Percentiles rank a stretch among this genome's conserved stretches.
Evolutionary conservation across 768 basidiomycete species (phyloP).

Genomic region (Suillus subalutaceus): DNA sequence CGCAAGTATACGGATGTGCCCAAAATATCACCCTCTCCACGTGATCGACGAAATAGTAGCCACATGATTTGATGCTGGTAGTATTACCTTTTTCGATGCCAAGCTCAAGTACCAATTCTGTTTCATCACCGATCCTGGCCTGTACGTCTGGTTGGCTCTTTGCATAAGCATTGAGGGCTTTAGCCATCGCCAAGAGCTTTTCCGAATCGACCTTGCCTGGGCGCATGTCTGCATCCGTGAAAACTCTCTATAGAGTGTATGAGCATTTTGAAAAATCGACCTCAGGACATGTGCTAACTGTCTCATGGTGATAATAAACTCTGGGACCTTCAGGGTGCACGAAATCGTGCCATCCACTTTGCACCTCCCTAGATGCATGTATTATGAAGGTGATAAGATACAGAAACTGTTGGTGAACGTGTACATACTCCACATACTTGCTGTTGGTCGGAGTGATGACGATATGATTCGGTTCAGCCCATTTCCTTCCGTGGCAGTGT

Average conservation of each 20-base stretch:
- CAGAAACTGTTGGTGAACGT: background rate
- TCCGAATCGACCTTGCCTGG: background rate
- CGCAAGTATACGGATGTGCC: conserved; percentile 8
- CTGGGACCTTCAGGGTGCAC: conserved; percentile 32
- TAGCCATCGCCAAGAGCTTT: background rate
- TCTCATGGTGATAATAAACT: conserved; percentile 26
- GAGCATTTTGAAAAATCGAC: background rate
- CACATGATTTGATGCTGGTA: conserved; percentile 8
- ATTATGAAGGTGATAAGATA: background rate
- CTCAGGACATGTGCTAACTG: conserved; percentile 14
- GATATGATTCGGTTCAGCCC: background rate
- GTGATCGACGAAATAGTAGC: conserved; percentile 16
- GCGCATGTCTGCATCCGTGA: conserved; percentile 16
- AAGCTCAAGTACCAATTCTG: conserved; percentile 16
- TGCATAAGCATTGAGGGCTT: background rate
- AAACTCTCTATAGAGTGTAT: conserved; percentile 9
- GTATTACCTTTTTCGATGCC: background rate
- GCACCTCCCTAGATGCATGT: background rate
- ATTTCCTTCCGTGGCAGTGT: background rate
- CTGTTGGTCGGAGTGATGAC: background rate
- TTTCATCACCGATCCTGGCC: background rate
- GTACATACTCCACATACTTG: conserved; percentile 2
- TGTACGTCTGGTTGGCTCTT: background rate
- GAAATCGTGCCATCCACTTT: conserved; percentile 41
- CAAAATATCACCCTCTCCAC: conserved; percentile 14